Evolutionary conservation across 208 protist species (phyloP).

Genomic region (Trypanosoma grayi): DNA sequence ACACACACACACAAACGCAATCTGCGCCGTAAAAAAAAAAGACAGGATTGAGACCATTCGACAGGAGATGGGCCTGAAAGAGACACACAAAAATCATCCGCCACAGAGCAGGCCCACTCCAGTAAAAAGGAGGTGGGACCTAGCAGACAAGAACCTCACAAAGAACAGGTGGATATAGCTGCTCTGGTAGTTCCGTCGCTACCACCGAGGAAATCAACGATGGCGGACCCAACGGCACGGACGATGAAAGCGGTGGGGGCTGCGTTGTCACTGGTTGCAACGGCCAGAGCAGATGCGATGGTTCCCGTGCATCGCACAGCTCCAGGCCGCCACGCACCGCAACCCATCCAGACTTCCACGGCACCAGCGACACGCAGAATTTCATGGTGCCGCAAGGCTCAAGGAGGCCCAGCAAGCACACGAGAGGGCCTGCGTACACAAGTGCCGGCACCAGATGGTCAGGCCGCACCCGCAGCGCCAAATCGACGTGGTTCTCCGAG

Average conservation of each 20-base stretch:
- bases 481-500: constrained; percentile 27
- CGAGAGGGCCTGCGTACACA: constrained; percentile 55
- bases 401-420: constrained; percentile 36
- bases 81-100: neutral
- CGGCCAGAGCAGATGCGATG: constrained; percentile 49
- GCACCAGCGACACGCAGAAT: constrained; percentile 53
- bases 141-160: constrained; percentile 51
- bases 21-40: constrained; percentile 13
- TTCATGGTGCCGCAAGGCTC: constrained; percentile 20
- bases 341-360: constrained; percentile 62
- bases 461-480: constrained; percentile 61
- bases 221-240: neutral
- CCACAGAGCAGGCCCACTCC: too few relatives aligned
- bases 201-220: neutral
- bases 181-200: constrained; percentile 19
- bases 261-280: constrained; percentile 4
- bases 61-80: neutral
- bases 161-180: constrained; percentile 29
- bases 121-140: constrained; percentile 4
- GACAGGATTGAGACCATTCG: too few relatives aligned
- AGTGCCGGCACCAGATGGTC: constrained; percentile 58
- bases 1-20: too few relatives aligned
- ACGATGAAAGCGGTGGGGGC: constrained; percentile 8
- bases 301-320: constrained; percentile 38
- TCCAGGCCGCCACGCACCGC: constrained; percentile 43